Evolutionary conservation across 495 filamentous ascomycete genomes (phyloP).

Genomic region (Pyronema domesticum): DNA sequence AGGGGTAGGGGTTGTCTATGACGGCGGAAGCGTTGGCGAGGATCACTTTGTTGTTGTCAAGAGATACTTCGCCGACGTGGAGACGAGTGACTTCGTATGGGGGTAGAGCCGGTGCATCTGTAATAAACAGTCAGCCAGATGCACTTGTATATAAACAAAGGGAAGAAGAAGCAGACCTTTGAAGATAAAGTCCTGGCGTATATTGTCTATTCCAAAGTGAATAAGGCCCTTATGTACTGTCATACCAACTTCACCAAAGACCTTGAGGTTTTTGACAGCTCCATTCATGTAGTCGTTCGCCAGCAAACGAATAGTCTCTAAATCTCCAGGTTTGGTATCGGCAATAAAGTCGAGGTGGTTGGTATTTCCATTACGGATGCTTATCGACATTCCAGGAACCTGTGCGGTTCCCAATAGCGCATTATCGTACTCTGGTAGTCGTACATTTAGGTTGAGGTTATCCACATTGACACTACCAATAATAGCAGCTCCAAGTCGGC

Average conservation of each 20-base stretch:
- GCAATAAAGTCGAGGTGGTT: conserved; percentile 63
- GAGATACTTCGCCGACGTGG: conserved; percentile 51
- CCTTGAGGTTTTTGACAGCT: conserved; percentile 42
- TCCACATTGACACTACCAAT: conserved; percentile 51
- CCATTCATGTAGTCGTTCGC: conserved; percentile 80
- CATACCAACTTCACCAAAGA: conserved; percentile 53
- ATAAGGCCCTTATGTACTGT: conserved; percentile 61
- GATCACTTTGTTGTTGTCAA: conserved; percentile 43
- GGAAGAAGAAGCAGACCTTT: not conserved
- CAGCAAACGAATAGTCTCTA: conserved; percentile 60
- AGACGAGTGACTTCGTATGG: conserved; percentile 57
- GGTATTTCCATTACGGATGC: conserved; percentile 54
- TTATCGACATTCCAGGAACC: conserved; percentile 53
- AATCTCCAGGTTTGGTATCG: conserved; percentile 54
- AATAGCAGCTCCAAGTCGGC: conserved; percentile 66
- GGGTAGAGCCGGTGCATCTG: conserved; percentile 57
- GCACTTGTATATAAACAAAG: not conserved
- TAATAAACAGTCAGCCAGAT: not conserved
- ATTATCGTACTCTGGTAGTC: conserved; percentile 67
- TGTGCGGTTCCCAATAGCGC: conserved; percentile 57
- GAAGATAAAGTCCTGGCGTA: conserved; percentile 26
- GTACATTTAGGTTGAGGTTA: conserved; percentile 53
- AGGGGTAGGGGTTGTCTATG: conserved; percentile 53
- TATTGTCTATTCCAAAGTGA: conserved; percentile 48
- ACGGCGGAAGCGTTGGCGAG: conserved; percentile 54